Conservation (phyloP, 148 eudicot species). For the Hydrangea macrophylla region DNA sequence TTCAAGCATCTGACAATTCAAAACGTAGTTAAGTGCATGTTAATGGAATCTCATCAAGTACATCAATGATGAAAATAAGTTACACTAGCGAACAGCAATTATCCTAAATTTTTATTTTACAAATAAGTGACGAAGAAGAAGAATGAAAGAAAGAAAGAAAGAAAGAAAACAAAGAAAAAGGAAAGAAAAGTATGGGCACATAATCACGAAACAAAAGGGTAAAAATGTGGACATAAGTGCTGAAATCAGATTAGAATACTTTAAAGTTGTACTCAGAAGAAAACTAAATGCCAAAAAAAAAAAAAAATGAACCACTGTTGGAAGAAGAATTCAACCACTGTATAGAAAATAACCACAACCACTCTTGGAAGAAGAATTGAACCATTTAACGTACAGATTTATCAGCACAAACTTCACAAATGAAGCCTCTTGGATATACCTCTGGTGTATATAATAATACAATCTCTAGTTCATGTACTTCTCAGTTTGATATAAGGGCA, state of each 20-base stretch:
- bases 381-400: no score
- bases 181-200: neutral
- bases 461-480: neutral
- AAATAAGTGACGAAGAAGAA: neutral
- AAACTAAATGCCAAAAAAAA: neutral
- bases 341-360: no score
- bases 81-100: no score
- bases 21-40: neutral
- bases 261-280: neutral
- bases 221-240: neutral
- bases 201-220: neutral
- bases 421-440: neutral
- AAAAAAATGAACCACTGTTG: neutral
- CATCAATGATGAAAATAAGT: neutral
- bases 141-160: no score
- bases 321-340: neutral
- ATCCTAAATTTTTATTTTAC: no score
- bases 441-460: neutral
- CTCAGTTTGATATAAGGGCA: neutral
- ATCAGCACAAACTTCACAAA: neutral
- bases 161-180: neutral
- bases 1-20: conserved; percentile 55
- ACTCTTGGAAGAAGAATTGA: no score
- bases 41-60: neutral
- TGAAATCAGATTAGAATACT: neutral